Conservation (phyloP, 1,284 basidiomycete genomes). For the Heterobasidion parviporum region DNA sequence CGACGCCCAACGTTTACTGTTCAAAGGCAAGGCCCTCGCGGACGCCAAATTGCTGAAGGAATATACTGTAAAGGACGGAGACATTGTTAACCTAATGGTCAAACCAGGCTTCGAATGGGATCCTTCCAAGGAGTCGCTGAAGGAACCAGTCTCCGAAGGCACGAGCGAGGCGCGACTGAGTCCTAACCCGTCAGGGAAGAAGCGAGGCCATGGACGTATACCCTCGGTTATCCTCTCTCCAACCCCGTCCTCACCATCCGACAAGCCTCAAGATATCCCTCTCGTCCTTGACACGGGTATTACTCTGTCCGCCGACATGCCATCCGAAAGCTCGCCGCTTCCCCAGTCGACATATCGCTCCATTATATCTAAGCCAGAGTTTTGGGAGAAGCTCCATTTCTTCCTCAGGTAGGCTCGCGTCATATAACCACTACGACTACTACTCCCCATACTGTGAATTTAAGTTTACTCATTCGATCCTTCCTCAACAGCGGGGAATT, state of each 20-base stretch:
- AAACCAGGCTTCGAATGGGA: constrained; percentile 72
- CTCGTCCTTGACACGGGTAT: constrained; percentile 52
- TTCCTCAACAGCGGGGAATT: constrained; percentile 43
- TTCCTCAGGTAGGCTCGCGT: constrained; percentile 49
- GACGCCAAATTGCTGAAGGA: constrained; percentile 84
- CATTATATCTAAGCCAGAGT: constrained; percentile 61
- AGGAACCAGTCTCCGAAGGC: constrained; percentile 3
- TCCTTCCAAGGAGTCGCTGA: constrained; percentile 28
- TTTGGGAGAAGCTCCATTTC: constrained; percentile 63
- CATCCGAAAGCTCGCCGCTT: constrained; percentile 26
- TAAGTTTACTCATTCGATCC: neutral
- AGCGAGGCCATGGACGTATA: constrained; percentile 45
- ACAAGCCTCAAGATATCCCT: constrained; percentile 52
- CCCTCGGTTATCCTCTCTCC: constrained; percentile 71
- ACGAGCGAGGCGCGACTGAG: constrained; percentile 6
- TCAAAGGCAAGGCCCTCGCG: constrained; percentile 88
- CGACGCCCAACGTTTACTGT: constrained; percentile 72
- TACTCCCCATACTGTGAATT: neutral
- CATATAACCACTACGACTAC: neutral
- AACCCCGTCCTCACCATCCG: constrained; percentile 46
- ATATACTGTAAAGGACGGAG: constrained; percentile 74
- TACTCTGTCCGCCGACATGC: constrained; percentile 32
- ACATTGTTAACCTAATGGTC: constrained; percentile 76
- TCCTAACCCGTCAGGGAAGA: constrained; percentile 18
- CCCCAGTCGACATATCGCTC: constrained; percentile 51